These are phyloP conservation scores for Beauveria rudraprayagi DNA, from an alignment of 2,329 filamentous ascomycete genomes.

Conservation along the genomic window DNA sequence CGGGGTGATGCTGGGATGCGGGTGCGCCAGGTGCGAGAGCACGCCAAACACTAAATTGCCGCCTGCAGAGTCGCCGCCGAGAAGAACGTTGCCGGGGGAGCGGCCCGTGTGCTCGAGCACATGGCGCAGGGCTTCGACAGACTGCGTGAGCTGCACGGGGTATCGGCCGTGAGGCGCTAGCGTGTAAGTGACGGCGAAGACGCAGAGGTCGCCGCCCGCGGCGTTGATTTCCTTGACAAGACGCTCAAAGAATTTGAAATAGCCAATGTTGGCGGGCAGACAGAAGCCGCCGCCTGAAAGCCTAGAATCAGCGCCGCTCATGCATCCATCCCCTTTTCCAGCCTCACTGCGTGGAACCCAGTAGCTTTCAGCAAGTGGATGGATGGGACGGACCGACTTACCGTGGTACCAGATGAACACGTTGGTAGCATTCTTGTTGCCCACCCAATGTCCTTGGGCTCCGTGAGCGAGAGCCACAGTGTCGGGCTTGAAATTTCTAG, in stretches of 20 bases:
- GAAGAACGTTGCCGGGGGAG: slow-evolving; percentile 12
- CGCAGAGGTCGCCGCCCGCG: slow-evolving; percentile 13
- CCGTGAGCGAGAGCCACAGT: slow-evolving; percentile 16
- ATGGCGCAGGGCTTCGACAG: slow-evolving; percentile 16
- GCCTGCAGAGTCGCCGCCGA: slow-evolving; percentile 19
- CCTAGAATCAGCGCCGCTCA: neutral
- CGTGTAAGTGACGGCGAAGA: slow-evolving; percentile 16
- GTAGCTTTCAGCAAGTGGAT: neutral
- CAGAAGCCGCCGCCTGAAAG: slow-evolving; percentile 18
- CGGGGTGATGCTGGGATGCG: slow-evolving; percentile 15
- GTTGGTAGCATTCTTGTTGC: slow-evolving; percentile 15
- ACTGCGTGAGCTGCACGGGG: slow-evolving; percentile 17
- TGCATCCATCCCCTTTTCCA: neutral
- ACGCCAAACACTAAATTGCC: slow-evolving; percentile 17
- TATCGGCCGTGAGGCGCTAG: slow-evolving; percentile 16
- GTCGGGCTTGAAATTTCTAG: slow-evolving; percentile 10
- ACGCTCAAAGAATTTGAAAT: slow-evolving; percentile 15
- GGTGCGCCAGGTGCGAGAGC: slow-evolving; percentile 17
- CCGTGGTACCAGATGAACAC: slow-evolving; percentile 20
- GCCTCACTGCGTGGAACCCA: neutral
- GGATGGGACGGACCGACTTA: neutral
- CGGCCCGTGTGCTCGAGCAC: slow-evolving; percentile 12
- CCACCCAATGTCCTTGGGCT: slow-evolving; percentile 17
- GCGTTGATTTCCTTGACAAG: slow-evolving; percentile 12
- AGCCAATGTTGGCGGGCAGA: slow-evolving; percentile 16